Percentiles rank a stretch among this genome's conserved stretches.
phyloP scores from a whole-genome alignment of 148 eudicot species.

The Rhododendron williamsianum region DNA sequence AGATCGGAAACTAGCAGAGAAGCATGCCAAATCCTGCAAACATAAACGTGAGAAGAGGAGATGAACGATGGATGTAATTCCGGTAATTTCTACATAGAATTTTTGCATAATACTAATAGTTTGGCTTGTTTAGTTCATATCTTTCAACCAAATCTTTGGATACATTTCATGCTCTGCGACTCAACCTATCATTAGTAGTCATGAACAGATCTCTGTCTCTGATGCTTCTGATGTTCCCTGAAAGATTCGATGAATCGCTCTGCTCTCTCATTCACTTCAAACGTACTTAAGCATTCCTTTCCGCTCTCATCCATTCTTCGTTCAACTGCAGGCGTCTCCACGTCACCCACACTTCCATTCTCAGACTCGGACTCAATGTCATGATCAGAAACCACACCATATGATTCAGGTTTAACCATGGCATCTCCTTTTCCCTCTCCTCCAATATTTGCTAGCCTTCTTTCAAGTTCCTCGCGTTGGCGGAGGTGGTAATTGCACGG shows the following conservation, averaged over 20 bases:
- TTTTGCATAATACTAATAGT: background rate
- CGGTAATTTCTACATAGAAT: background rate
- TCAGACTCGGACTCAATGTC: background rate
- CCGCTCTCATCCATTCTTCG: background rate
- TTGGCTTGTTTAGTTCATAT: background rate
- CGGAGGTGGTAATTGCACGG: background rate
- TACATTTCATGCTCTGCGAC: background rate
- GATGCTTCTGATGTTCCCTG: background rate
- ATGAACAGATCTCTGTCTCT: constrained; percentile 5
- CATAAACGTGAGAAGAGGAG: background rate
- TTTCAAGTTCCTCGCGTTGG: background rate
- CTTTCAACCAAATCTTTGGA: background rate
- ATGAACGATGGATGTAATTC: background rate
- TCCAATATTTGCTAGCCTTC: background rate
- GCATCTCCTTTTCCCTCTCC: background rate
- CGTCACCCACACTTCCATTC: background rate
- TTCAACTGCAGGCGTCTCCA: background rate
- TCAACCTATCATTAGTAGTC: background rate
- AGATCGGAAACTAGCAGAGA: background rate
- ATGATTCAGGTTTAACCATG: background rate
- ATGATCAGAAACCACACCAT: background rate
- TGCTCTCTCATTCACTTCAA: background rate
- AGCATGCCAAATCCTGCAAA: background rate
- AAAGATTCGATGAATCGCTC: background rate
- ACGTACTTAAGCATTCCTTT: background rate